phyloP scores from a whole-genome alignment of 495 filamentous ascomycete genomes.

The Schizothecium vesticola region DNA sequence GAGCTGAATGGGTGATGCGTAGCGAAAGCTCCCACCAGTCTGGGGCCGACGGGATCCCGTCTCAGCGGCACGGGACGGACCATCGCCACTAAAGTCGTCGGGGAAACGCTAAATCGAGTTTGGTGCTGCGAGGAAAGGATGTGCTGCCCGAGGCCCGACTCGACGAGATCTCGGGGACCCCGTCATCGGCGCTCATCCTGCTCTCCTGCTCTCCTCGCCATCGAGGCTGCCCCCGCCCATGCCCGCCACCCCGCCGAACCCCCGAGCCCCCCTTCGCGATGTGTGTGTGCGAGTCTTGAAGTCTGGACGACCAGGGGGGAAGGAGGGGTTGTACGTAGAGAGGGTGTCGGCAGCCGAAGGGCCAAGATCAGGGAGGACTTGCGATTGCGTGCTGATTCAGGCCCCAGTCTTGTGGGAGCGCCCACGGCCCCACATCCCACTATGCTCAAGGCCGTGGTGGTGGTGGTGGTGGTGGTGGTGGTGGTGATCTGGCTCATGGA shows the following conservation, averaged over 20 bases:
- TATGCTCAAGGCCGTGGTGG: not conserved
- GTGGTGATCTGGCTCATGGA: not conserved
- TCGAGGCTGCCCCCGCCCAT: not conserved
- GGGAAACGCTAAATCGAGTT: not conserved
- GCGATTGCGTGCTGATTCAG: constrained; percentile 8
- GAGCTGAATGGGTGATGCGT: constrained; percentile 5
- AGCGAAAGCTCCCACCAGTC: not conserved
- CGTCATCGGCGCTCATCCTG: not conserved
- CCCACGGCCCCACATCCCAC: not conserved
- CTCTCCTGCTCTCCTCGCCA: not conserved
- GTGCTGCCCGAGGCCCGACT: not conserved
- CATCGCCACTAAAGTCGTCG: not conserved
- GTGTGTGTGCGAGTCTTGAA: not conserved
- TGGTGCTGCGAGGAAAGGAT: not conserved
- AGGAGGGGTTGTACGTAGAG: not conserved
- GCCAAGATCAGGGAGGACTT: not conserved
- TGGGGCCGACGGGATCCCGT: not conserved
- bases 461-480: not conserved
- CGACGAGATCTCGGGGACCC: not conserved
- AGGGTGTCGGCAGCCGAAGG: not conserved
- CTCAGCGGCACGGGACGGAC: not conserved
- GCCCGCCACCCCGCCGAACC: not conserved
- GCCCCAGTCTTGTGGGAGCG: not conserved
- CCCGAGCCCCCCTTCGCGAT: not conserved
- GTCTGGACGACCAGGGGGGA: not conserved